Evolutionary conservation across 305 asterid genomes (phyloP), one percentile per base, ranked within the genome.

Genomic region (Caryopteris hybrid): DNA sequence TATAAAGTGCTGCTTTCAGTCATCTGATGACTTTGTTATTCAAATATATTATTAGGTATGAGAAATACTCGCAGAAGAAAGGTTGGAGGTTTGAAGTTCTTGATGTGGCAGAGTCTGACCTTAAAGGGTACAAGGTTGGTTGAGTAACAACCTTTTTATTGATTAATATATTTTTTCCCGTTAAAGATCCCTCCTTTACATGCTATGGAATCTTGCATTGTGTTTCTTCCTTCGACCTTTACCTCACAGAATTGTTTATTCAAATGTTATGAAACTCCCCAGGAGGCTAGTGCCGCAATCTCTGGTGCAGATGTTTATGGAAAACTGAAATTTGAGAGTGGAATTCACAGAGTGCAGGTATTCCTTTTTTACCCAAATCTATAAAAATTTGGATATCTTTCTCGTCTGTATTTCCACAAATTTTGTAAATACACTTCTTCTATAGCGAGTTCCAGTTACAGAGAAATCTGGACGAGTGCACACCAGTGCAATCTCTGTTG

Each of bases 341-440:
- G 99, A 79, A 76, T 94, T 79, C 98, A 94, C 74, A 83, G 98
- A 79, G 99, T 94, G 81, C 97, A 93, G 97, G 99, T 88, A 75
- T 69, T 59, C 86, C 78, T 72, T 61, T 36, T 55, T 62, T 57
- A 38, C 62, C 34, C 51, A 46, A 31, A 22, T 64, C 53, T 62
- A n/a, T n/a, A n/a, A n/a, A n/a, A n/a, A 23, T 68, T 56, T 29
- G 21, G 31, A 23, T 33, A 54, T 61, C 34, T 12, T 48, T 61
- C 12, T 25, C 42, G 51, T 43, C 20, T 53, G 34, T 48, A 29
- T 57, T 50, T 51, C 64, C 64, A 66, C 43, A 43, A 63, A 63
- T 53, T 66, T 70, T 65, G 58, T 29, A 69, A 56, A 27, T 64
- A 68, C 17, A 57, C 17, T 56, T 76, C 62, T 72, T 75, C 52